Percentiles rank a stretch among this genome's conserved stretches.
Conservation (phyloP, 140 eudicot genomes). For the Stevia rebaudiana region DNA sequence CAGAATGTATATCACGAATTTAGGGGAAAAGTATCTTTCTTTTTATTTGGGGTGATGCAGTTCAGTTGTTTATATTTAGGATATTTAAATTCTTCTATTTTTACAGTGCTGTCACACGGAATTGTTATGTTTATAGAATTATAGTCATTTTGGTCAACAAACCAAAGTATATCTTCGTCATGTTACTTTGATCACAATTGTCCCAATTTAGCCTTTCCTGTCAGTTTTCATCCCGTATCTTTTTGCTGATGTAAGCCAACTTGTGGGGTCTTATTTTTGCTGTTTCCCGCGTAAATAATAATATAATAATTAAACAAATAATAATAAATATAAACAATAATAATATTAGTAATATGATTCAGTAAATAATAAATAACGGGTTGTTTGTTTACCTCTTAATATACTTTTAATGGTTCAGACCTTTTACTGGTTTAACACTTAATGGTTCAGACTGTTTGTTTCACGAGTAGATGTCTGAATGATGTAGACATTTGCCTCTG, state of each 20-base stretch:
- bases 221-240: not conserved
- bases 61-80: slow-evolving; percentile 18
- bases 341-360: not conserved
- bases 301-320: not conserved
- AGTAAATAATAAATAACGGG: not conserved
- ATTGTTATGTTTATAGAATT: not conserved
- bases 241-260: not conserved
- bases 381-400: no score
- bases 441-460: no score
- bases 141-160: not conserved
- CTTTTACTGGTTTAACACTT: no score
- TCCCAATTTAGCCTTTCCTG: not conserved
- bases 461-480: no score
- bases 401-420: no score
- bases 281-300: not conserved
- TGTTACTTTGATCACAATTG: not conserved
- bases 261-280: not conserved
- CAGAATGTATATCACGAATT: not conserved
- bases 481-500: no score
- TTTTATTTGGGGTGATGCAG: slow-evolving; percentile 11
- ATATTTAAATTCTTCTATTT: not conserved
- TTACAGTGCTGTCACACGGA: slow-evolving; percentile 2
- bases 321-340: not conserved
- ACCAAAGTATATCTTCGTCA: not conserved
- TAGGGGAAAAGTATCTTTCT: slow-evolving; percentile 18